A percentile compares a stretch with the other conserved stretches of the same genome.
Conservation (phyloP, 177 flowering plant species). For the Tripterygium wilfordii region DNA sequence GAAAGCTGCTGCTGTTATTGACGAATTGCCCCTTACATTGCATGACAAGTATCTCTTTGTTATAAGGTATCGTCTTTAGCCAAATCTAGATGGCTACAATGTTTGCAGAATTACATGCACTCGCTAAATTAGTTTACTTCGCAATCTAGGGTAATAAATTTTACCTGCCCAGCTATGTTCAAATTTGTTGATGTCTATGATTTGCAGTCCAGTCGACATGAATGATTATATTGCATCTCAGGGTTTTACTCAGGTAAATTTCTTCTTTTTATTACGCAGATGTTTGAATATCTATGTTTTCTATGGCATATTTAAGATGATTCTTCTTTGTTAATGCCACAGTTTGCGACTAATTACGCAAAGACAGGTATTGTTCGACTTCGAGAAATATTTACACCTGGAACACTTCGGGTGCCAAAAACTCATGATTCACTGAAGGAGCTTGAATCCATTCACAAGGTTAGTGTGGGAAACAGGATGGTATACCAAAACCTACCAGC, state of each 20-base stretch:
- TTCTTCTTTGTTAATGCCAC: conserved; percentile 18
- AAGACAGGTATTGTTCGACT: conserved; percentile 71
- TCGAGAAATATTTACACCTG: conserved; percentile 85
- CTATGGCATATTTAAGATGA: conserved; percentile 1
- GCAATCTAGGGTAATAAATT: not conserved
- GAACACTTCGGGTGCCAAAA: conserved; percentile 72
- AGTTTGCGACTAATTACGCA: conserved; percentile 85
- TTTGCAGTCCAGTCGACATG: conserved; percentile 89
- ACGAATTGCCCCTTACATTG: conserved; percentile 72
- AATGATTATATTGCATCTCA: conserved; percentile 76
- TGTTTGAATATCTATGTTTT: conserved; percentile 2
- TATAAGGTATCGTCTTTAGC: conserved; percentile 48
- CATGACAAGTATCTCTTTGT: conserved; percentile 86
- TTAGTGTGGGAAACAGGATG: conserved; percentile 19
- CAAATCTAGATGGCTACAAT: not conserved
- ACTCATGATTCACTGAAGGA: conserved; percentile 65
- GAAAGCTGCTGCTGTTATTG: conserved; percentile 88
- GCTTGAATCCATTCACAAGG: conserved; percentile 98
- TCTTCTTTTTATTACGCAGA: not conserved
- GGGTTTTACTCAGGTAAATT: conserved; percentile 77
- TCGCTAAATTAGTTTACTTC: not conserved
- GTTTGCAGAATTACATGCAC: no score
- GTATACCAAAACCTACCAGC: not conserved
- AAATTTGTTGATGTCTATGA: conserved; percentile 6
- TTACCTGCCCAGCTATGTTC: no score